These are phyloP conservation scores for Hypoxylon subgilvum DNA, from an alignment of 495 filamentous ascomycete genomes.

Conservation along the genomic window DNA sequence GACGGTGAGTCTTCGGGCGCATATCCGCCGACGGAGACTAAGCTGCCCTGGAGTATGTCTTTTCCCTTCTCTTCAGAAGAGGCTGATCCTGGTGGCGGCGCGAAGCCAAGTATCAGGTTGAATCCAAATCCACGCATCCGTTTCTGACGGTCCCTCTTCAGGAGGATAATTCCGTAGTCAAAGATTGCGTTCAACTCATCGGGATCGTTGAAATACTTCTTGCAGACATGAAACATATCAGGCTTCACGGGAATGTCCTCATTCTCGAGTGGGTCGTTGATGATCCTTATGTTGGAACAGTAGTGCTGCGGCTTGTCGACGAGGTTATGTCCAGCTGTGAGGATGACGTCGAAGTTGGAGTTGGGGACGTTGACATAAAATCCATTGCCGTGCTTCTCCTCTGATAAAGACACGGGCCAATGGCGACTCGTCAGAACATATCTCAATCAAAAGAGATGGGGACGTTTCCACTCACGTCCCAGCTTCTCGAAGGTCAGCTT, in stretches of 20 bases:
- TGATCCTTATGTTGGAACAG: slow-evolving; percentile 23
- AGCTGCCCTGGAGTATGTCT: slow-evolving; percentile 3
- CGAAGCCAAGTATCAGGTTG: slow-evolving; percentile 17
- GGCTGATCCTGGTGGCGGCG: background rate
- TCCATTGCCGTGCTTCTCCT: slow-evolving; percentile 29
- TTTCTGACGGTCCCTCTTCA: slow-evolving; percentile 1
- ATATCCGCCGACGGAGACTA: slow-evolving; percentile 24
- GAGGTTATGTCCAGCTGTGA: slow-evolving; percentile 34
- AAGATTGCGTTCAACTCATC: slow-evolving; percentile 16
- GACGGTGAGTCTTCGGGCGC: background rate
- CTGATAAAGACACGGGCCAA: background rate
- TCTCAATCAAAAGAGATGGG: background rate
- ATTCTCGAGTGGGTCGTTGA: background rate
- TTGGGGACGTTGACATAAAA: slow-evolving; percentile 46
- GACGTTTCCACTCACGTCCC: slow-evolving; percentile 13
- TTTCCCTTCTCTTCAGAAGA: background rate
- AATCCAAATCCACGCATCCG: slow-evolving; percentile 26
- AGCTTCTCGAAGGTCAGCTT: slow-evolving; percentile 22
- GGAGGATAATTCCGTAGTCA: slow-evolving; percentile 28
- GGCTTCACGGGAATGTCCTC: slow-evolving; percentile 12
- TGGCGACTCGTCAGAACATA: background rate
- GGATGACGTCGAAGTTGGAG: slow-evolving; percentile 28
- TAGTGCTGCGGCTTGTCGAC: slow-evolving; percentile 13
- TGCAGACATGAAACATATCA: slow-evolving; percentile 19
- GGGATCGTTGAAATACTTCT: slow-evolving; percentile 19